Evolutionary conservation across 495 filamentous ascomycete genomes (phyloP), one percentile per base, ranked within the genome.

Genomic region (Glarea lozoyensis): DNA sequence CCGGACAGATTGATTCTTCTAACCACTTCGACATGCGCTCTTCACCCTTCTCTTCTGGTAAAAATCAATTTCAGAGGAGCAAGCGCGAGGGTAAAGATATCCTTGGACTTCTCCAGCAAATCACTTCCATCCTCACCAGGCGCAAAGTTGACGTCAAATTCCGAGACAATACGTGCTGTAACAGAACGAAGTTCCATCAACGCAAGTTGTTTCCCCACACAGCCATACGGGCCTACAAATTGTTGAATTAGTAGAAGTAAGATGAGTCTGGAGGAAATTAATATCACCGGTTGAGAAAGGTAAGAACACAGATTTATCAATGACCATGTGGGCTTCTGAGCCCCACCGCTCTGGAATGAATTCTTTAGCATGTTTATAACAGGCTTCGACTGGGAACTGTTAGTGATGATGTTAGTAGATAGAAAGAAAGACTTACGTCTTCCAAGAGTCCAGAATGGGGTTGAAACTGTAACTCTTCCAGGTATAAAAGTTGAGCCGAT

Each of bases 301-400:
- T 2, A 60, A 49, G 38, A 72, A 80, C 1, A 67, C 73, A 3
- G 49, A 50, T 42, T 60, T 65, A 34, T 74, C 56, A 2, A 52
- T 59, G 22, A 70, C 57, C 34, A 75, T 54, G 18, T 76, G 69
- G 0, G 58, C 59, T 32, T 48, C 49, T 2, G 56, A 54, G 39
- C 55, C 64, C 72, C 74, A 81, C 18, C 78, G 64, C 50, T 79
- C 75, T 0, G 76, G 77, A 30, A 78, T 54, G 45, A 72, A 79
- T 1, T 67, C 58, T 4, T 59, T 30, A 0, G 67, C 53, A 4
- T 51, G 2, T 23, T 42, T 22, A 18, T 36, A 48, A 21, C 45
- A 48, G 4, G 15, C 15, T 29, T 48, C 45, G 6, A 42, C 43
- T 46, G 16, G 2, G 13, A 3, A 24, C n/a, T n/a, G n/a, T n/a